These are phyloP conservation scores for Sequoia sempervirens DNA, from an alignment of 75 land plant species.

Conservation along the genomic window DNA sequence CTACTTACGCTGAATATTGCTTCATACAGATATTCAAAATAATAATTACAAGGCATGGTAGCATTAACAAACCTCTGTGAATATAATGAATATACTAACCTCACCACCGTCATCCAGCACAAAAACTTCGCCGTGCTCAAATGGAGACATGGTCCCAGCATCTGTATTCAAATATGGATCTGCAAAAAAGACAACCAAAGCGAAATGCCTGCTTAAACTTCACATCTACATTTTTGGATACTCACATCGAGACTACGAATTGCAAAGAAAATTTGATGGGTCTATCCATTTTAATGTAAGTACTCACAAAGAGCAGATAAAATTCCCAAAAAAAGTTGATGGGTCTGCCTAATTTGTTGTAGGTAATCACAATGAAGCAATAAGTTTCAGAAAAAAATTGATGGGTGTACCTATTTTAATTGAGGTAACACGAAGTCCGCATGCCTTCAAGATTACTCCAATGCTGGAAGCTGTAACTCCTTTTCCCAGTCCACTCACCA, in stretches of 20 bases:
- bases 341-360: constrained; percentile 20
- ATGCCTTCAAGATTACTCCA: constrained; percentile 66
- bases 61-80: neutral
- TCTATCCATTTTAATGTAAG: constrained; percentile 28
- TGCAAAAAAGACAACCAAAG: constrained; percentile 6
- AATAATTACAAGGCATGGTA: neutral
- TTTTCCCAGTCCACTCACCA: constrained; percentile 75
- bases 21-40: neutral
- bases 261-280: neutral
- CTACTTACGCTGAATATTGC: neutral
- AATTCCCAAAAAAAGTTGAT: neutral
- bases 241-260: no score
- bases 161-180: constrained; percentile 65
- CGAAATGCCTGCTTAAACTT: neutral
- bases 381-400: neutral
- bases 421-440: constrained; percentile 74
- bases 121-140: constrained; percentile 69
- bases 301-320: neutral
- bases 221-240: neutral
- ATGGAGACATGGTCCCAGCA: constrained; percentile 73
- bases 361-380: constrained; percentile 20
- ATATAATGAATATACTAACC: constrained; percentile 19
- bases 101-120: constrained; percentile 69
- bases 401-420: constrained; percentile 58
- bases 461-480: constrained; percentile 81